Percentiles rank a stretch among this genome's conserved stretches.
Evolutionary conservation across 129 eudicot species (phyloP).

Genomic region (Rutidosis leptorrhynchoides): DNA sequence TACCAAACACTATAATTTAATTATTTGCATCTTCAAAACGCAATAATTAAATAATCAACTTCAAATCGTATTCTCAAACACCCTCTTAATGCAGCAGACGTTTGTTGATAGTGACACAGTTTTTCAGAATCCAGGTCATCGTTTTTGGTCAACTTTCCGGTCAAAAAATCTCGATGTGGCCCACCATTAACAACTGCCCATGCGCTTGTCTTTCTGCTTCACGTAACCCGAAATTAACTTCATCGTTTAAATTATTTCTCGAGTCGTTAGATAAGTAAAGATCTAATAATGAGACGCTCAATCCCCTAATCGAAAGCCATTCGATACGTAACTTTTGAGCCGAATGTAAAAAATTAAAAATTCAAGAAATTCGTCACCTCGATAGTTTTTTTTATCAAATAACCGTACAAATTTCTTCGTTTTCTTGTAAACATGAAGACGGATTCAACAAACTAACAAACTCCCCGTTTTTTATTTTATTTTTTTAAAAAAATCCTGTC

Average conservation of each 20-base stretch:
- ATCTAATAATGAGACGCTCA: constrained; percentile 81
- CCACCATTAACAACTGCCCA: constrained; percentile 57
- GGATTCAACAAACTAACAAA: constrained; percentile 45
- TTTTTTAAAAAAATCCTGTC: constrained; percentile 35
- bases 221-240: constrained; percentile 57
- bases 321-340: constrained; percentile 80
- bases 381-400: constrained; percentile 44
- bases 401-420: constrained; percentile 46
- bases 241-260: constrained; percentile 52
- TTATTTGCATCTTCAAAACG: too few relatives aligned
- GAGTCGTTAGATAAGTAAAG: constrained; percentile 65
- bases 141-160: constrained; percentile 33
- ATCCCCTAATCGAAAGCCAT: constrained; percentile 80
- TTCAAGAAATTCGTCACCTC: constrained; percentile 46
- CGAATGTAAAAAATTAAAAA: constrained; percentile 47
- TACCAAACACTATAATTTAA: too few relatives aligned
- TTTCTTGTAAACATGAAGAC: constrained; percentile 67
- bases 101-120: constrained; percentile 47
- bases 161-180: constrained; percentile 43
- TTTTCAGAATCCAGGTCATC: constrained; percentile 27
- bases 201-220: constrained; percentile 67
- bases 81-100: constrained; percentile 59
- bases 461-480: constrained; percentile 59
- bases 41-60: too few relatives aligned
- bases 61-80: too few relatives aligned